Evolutionary conservation across 2,329 filamentous ascomycete genomes (phyloP).

Genomic region (Mollisiaceae sp.): DNA sequence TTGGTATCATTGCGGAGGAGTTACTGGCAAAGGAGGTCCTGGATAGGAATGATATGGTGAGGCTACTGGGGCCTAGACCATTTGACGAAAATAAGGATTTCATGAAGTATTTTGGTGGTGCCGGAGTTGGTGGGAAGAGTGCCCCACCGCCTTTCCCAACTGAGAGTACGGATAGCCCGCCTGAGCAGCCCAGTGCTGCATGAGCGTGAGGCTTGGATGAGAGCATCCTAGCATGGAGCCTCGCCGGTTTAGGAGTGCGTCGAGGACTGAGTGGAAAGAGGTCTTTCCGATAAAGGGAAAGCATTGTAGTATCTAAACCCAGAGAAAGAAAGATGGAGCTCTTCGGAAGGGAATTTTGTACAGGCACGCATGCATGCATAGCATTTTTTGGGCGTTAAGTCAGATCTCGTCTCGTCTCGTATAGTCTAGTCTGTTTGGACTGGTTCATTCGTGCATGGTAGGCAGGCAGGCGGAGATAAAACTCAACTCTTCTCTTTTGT

Average conservation of each 20-base stretch:
- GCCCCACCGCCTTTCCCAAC: slow-evolving; percentile 61
- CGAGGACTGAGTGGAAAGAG: neutral
- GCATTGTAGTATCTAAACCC: slow-evolving; percentile 4
- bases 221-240: neutral
- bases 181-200: slow-evolving; percentile 27
- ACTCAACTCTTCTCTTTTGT: slow-evolving; percentile 13
- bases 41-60: slow-evolving; percentile 87
- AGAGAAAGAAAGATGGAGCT: neutral
- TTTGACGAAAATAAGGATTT: slow-evolving; percentile 87
- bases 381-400: neutral
- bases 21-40: slow-evolving; percentile 90
- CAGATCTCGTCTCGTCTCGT: no score
- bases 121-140: slow-evolving; percentile 57
- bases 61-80: slow-evolving; percentile 82
- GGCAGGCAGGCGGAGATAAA: neutral
- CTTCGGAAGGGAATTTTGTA: slow-evolving; percentile 10
- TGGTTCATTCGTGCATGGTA: no score
- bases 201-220: neutral
- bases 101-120: slow-evolving; percentile 83
- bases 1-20: slow-evolving; percentile 92
- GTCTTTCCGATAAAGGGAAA: neutral
- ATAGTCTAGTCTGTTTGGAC: no score
- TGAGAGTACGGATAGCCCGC: slow-evolving; percentile 42
- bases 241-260: neutral
- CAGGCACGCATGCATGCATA: slow-evolving; percentile 17